Evolutionary conservation across 176 grass and related monocot species (phyloP).

Genomic region (Poa pratensis): DNA sequence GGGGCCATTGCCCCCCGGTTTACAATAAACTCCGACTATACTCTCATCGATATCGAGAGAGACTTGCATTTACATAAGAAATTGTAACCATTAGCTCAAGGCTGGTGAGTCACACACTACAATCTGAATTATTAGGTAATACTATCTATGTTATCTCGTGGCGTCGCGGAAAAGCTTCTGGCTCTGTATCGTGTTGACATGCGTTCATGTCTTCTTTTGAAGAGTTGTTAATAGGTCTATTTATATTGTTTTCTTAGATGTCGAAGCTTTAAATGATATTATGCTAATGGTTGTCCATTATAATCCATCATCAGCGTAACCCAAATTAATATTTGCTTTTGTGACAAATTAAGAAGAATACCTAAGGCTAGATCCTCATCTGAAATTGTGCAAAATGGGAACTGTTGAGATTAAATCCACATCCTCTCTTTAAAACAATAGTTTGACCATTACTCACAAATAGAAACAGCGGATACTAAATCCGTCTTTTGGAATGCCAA

Average conservation of each 20-base stretch:
- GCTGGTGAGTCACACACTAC: too few relatives aligned
- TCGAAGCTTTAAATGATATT: neutral
- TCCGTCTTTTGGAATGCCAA: neutral
- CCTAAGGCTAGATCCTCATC: neutral
- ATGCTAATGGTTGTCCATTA: too few relatives aligned
- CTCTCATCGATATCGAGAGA: too few relatives aligned
- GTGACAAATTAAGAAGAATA: neutral
- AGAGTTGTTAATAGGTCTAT: neutral
- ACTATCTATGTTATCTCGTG: too few relatives aligned
- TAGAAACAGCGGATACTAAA: neutral
- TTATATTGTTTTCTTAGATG: too few relatives aligned
- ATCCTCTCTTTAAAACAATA: slow-evolving; percentile 7
- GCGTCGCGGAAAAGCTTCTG: too few relatives aligned
- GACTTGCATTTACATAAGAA: too few relatives aligned
- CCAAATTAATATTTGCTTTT: neutral
- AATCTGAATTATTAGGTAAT: too few relatives aligned
- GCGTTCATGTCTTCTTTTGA: neutral
- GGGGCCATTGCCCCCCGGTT: too few relatives aligned
- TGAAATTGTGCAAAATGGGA: neutral
- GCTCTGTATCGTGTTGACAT: neutral
- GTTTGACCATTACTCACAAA: neutral
- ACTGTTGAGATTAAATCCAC: neutral
- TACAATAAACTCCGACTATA: too few relatives aligned
- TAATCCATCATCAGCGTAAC: neutral
- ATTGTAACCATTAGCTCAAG: too few relatives aligned